A percentile compares a stretch with the other conserved stretches of the same genome.
These are phyloP conservation scores for Stropharia rugosoannulata DNA, from an alignment of 768 basidiomycete genomes.

Conservation along the genomic window DNA sequence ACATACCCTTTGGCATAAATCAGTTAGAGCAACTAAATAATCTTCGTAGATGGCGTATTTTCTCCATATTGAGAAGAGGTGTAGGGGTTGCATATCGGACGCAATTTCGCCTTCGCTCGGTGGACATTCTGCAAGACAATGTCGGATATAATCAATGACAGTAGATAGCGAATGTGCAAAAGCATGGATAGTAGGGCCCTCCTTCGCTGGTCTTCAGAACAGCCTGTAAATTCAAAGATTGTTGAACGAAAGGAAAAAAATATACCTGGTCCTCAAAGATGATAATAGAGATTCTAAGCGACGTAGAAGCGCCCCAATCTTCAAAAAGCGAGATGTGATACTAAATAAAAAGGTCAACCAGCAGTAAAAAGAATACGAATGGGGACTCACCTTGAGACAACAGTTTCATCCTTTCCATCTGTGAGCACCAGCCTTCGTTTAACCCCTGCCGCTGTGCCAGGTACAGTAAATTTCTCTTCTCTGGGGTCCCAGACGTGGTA, in stretches of 20 bases:
- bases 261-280: slow-evolving; percentile 49
- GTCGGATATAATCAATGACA: slow-evolving; percentile 50
- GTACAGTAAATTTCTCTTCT: slow-evolving; percentile 56
- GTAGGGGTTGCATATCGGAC: slow-evolving; percentile 12
- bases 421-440: slow-evolving; percentile 40
- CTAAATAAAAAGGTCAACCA: slow-evolving; percentile 30
- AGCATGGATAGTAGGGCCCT: slow-evolving; percentile 60
- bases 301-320: slow-evolving; percentile 66
- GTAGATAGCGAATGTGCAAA: slow-evolving; percentile 66
- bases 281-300: slow-evolving; percentile 59
- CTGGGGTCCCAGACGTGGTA: slow-evolving; percentile 62
- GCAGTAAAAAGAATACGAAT: neutral
- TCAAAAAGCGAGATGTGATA: slow-evolving; percentile 59
- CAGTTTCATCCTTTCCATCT: slow-evolving; percentile 54
- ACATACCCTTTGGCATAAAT: slow-evolving; percentile 61
- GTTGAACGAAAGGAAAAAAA: neutral
- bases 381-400: slow-evolving; percentile 52
- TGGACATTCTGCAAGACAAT: slow-evolving; percentile 38
- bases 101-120: slow-evolving; percentile 27
- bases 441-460: slow-evolving; percentile 30
- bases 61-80: slow-evolving; percentile 45
- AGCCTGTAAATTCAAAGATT: slow-evolving; percentile 6
- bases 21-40: slow-evolving; percentile 49
- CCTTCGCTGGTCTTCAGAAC: slow-evolving; percentile 37
- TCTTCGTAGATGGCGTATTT: slow-evolving; percentile 52